These are phyloP conservation scores for Niebla homalea DNA, from an alignment of 495 filamentous ascomycete species.

Conservation along the genomic window DNA sequence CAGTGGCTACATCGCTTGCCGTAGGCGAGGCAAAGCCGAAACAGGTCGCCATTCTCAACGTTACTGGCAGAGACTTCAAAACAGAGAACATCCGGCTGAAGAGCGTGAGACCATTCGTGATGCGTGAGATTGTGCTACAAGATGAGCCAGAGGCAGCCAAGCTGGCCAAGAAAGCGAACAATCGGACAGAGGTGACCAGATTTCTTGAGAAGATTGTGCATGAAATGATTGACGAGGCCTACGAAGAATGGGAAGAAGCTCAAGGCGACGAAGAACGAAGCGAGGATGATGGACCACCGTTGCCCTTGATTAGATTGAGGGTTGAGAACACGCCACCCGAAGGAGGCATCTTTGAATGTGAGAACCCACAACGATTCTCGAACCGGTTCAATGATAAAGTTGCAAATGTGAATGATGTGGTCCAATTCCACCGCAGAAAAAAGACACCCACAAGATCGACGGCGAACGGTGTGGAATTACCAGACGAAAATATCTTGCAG, in stretches of 20 bases:
- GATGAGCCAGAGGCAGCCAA: conserved; percentile 65
- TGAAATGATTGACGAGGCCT: conserved; percentile 75
- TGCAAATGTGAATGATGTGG: conserved; percentile 85
- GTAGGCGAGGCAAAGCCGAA: conserved; percentile 87
- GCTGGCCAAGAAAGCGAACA: conserved; percentile 66
- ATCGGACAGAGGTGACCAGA: conserved; percentile 62
- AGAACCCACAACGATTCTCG: conserved; percentile 94
- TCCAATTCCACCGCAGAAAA: conserved; percentile 88
- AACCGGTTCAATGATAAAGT: conserved; percentile 84
- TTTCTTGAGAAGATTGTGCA: conserved; percentile 67
- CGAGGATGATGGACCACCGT: conserved; percentile 44
- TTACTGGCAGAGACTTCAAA: conserved; percentile 71
- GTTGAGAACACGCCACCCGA: conserved; percentile 87
- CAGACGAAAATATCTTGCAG: conserved; percentile 45
- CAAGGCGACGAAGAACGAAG: conserved; percentile 48
- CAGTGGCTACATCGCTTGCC: conserved; percentile 82
- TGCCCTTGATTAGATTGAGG: conserved; percentile 75
- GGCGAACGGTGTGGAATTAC: conserved; percentile 33
- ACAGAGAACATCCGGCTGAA: conserved; percentile 74
- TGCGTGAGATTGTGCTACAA: conserved; percentile 64
- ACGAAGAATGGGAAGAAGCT: conserved; percentile 58
- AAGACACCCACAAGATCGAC: conserved; percentile 28
- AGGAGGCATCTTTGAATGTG: conserved; percentile 73
- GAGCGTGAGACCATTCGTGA: conserved; percentile 82
- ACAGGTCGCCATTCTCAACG: conserved; percentile 70